Conservation (phyloP, 768 basidiomycete genomes). For the Rhodotorula sphaerocarpa region DNA sequence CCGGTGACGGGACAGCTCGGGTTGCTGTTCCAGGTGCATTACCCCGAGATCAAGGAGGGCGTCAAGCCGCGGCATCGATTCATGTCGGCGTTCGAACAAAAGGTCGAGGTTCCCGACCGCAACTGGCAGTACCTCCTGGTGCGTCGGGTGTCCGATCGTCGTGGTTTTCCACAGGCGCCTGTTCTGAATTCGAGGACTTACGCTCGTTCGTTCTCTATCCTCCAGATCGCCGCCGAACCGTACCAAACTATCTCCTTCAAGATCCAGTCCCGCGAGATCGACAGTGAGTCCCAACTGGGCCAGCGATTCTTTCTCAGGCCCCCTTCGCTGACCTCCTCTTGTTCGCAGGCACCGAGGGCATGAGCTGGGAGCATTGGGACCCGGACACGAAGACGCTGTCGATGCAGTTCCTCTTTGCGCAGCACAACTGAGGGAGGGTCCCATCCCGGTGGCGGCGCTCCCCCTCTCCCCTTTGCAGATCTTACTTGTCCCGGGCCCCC, state of each 20-base stretch:
- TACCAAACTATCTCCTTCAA: conserved; percentile 99
- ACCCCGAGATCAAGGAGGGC: conserved; percentile 73
- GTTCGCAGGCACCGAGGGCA: conserved; percentile 32
- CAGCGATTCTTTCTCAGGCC: background rate
- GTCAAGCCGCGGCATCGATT: conserved; percentile 79
- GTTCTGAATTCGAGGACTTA: background rate
- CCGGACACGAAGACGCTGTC: conserved; percentile 92
- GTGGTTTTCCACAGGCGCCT: background rate
- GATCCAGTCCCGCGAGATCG: conserved; percentile 88
- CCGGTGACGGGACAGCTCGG: conserved; percentile 73
- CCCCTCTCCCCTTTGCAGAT: no score
- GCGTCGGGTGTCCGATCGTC: conserved; percentile 44
- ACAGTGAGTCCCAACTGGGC: conserved; percentile 47
- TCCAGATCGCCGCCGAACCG: conserved; percentile 93
- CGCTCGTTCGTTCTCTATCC: background rate
- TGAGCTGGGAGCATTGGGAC: conserved; percentile 91
- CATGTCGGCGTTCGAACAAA: conserved; percentile 98
- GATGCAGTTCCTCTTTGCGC: conserved; percentile 73
- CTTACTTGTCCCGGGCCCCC: no score
- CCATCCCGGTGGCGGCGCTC: no score
- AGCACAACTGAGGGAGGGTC: background rate
- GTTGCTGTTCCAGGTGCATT: conserved; percentile 91
- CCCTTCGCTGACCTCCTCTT: conserved; percentile 80
- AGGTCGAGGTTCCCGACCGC: conserved; percentile 86
- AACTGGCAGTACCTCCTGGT: conserved; percentile 97